These are phyloP conservation scores for Tolypocladium capitatum DNA, from an alignment of 2,329 filamentous ascomycete species.

Conservation along the genomic window DNA sequence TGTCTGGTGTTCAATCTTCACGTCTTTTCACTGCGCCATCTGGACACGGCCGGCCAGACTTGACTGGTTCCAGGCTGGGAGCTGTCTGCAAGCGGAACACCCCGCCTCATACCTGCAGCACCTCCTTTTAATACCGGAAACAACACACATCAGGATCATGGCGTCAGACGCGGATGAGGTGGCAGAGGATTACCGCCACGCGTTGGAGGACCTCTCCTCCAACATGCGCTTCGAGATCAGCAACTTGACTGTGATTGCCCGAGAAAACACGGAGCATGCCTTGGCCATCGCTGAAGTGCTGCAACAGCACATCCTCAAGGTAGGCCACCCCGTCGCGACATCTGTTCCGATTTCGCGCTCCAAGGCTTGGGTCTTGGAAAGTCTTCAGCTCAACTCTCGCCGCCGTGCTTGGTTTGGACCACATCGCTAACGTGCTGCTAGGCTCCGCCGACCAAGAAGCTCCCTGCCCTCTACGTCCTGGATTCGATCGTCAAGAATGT, in stretches of 20 bases:
- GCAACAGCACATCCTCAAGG: conserved; percentile 87
- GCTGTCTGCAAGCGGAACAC: background rate
- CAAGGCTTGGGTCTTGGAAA: background rate
- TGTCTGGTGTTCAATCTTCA: background rate
- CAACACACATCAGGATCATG: conserved; percentile 20
- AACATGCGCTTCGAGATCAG: conserved; percentile 94
- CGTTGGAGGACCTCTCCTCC: conserved; percentile 77
- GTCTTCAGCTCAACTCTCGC: background rate
- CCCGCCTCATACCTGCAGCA: background rate
- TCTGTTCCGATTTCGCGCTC: background rate
- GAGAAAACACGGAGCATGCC: conserved; percentile 93
- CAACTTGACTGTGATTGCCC: conserved; percentile 92
- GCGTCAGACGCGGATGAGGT: conserved; percentile 61
- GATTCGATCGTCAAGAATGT: conserved; percentile 99
- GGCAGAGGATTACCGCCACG: conserved; percentile 87
- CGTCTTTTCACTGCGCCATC: background rate
- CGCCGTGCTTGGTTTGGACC: background rate
- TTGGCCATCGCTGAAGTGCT: conserved; percentile 82
- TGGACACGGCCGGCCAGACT: conserved; percentile 1
- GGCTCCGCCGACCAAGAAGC: conserved; percentile 78
- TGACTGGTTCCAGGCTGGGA: background rate
- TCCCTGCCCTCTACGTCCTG: conserved; percentile 92
- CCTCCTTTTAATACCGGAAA: background rate
- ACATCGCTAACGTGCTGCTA: conserved; percentile 33
- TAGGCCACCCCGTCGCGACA: conserved; percentile 36